Base-by-base conservation (phyloP, 192 early-diverging fungal species). In the Rhizoclosmatium globosum region DNA sequence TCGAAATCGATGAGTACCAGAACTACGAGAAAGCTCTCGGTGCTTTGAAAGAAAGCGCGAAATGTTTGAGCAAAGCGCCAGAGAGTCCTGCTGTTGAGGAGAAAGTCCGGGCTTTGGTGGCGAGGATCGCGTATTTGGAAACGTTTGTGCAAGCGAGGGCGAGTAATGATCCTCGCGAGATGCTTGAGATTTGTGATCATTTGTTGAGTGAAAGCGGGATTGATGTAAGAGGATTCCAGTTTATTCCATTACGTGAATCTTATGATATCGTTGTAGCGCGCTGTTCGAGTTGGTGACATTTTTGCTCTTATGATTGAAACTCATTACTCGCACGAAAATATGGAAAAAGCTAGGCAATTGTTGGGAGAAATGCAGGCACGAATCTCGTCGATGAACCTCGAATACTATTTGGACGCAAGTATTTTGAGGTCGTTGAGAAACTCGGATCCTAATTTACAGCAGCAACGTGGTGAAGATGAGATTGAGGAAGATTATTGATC, bases 1-100 rank as follows among this genome's bases (percentile, higher is more conserved):
- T 89, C 38, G 90, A 91, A 75, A 84, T 91, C 53, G 90, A 91
- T 56, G 88, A 89, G 78, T 91, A 85, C 59, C 87, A 88, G 74
- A 90, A 88, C 77, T 91, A 91, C 77, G 87, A 88, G 64, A 90
- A 91, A 83, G 88, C 87, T 4, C 73, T 85, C 41, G 85, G 79
- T 42, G 89, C 89, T 2, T 66, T 88, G 19, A 76, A 81, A 64
- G 89, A 90, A 75, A 81, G 82, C 4, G 61, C 60, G 0, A 87
- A 85, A 66, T 81, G 81, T 39, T 41, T 86, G 1, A 48, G 53
- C 11, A 88, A 85, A 60, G 78, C 71, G 11, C 82, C 81, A 64
- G 80, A 82, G 6, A 13, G 50, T 31, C 21, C 39, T 9, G 13
- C n/a, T 19, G 43, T 23, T 15, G 71, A 77, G 23, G 75, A 53